Conservation (phyloP, 257 asterid species). For the Salvia rosmarinus region DNA sequence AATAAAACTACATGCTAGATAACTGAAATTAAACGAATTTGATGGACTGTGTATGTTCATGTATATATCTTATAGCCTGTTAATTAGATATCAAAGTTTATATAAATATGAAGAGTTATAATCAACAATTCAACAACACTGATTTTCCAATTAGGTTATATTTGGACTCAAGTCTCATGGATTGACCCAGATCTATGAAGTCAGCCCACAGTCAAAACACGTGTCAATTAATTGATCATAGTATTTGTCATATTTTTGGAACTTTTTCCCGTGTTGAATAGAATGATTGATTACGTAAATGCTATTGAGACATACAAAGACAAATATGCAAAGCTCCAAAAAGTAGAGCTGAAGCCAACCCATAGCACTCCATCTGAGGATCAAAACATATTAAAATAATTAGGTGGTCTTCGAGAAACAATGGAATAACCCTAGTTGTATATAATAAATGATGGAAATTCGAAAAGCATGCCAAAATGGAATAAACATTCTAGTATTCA, state of each 20-base stretch:
- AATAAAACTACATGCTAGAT: no score
- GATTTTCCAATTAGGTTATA: no score
- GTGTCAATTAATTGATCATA: background rate
- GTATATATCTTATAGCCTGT: no score
- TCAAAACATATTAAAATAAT: background rate
- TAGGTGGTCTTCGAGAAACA: constrained; percentile 5
- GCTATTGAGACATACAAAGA: background rate
- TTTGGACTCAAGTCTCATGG: background rate
- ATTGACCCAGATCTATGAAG: background rate
- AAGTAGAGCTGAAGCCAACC: constrained; percentile 13
- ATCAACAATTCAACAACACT: no score
- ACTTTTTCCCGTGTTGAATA: background rate
- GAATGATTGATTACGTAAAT: background rate
- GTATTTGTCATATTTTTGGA: background rate
- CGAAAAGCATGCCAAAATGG: constrained; percentile 22
- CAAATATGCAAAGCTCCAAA: background rate
- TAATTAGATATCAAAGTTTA: no score
- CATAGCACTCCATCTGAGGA: background rate
- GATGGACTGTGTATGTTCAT: no score
- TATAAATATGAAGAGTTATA: no score
- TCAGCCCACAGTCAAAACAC: background rate
- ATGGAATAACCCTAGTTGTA: background rate
- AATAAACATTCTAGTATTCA: background rate
- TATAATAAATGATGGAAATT: background rate
- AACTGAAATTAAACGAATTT: no score